These are phyloP conservation scores for Apiospora marii DNA, from an alignment of 2,329 filamentous ascomycete genomes.

Conservation along the genomic window DNA sequence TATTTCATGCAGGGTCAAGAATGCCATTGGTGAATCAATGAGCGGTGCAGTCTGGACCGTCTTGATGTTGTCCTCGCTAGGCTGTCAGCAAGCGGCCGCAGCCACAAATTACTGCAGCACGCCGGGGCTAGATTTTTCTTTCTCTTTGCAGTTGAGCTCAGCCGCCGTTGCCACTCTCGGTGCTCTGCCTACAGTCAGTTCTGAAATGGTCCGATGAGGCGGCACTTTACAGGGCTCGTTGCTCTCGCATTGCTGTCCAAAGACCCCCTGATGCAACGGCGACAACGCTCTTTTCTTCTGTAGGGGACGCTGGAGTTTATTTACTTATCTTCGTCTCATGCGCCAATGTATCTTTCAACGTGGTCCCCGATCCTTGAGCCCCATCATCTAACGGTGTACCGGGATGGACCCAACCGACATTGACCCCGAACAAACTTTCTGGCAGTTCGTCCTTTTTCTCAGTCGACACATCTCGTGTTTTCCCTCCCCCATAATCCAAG, in stretches of 20 bases:
- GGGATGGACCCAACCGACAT: slow-evolving; percentile 7
- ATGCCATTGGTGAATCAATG: neutral
- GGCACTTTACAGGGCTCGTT: neutral
- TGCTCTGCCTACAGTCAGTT: neutral
- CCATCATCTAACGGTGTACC: slow-evolving; percentile 1
- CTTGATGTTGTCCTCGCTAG: neutral
- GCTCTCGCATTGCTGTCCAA: neutral
- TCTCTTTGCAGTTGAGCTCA: neutral
- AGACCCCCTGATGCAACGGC: slow-evolving; percentile 16
- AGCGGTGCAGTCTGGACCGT: neutral
- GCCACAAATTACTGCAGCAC: neutral
- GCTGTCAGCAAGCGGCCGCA: slow-evolving; percentile 5
- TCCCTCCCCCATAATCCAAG: slow-evolving; percentile 7
- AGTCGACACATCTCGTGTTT: slow-evolving; percentile 9
- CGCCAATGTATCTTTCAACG: neutral
- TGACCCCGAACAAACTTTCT: slow-evolving; percentile 6
- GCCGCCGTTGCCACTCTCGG: neutral
- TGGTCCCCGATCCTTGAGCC: slow-evolving; percentile 12
- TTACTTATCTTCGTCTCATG: slow-evolving; percentile 1
- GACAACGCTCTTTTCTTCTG: neutral
- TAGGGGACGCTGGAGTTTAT: neutral
- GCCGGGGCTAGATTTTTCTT: neutral
- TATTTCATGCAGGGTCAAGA: neutral
- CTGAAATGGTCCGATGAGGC: slow-evolving; percentile 4
- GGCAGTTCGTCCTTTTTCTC: slow-evolving; percentile 12